Evolutionary conservation across 1,139 yeast species (phyloP), one percentile per base, ranked within the genome.

Genomic region (Tardiomyces blankii): DNA sequence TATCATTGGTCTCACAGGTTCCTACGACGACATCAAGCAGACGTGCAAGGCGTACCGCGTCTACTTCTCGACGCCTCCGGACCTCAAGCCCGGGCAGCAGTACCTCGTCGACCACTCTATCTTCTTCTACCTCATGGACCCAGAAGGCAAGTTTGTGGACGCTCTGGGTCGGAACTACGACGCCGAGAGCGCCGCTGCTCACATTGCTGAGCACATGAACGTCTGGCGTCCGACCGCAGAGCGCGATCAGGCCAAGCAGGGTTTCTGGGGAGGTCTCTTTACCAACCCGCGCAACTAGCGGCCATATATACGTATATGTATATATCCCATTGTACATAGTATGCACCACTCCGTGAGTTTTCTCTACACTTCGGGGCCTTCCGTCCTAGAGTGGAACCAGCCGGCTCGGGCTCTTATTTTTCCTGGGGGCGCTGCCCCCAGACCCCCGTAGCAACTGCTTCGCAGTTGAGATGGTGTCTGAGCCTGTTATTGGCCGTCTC

Each of bases 61-160:
- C 7, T 91, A 89, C 65, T 91, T 91, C 64, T 86, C 96, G 11
- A 91, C 98, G 1, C 98, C 98, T 2, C 87, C 93, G 35, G 78
- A 87, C 60, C 82, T 87, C 44, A 85, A 88, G 62, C 91, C 95
- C 0, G 97, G 96, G 28, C 95, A 91, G 65, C 96, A 91, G 57
- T 91, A 91, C 62, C 74, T 91, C 53, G 98, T 91, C 18, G 98
- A 91, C 62, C 98, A 91, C 65, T 87, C 96, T 7, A 89, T 91
- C 49, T 91, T 89, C 75, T 89, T 88, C 66, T 91, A 91, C 61
- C 72, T 91, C 55, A 87, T 91, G 95, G 97, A 91, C 61, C 89
- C 95, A 18, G 97, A 91, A 63, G 98, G 97, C 44, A 78, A 84
- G 56, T 91, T 87, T 59, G 84, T 89, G 46, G 96, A 91, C 64